phyloP scores from a whole-genome alignment of 2,329 filamentous ascomycete species.

The Apiospora arundinis region DNA sequence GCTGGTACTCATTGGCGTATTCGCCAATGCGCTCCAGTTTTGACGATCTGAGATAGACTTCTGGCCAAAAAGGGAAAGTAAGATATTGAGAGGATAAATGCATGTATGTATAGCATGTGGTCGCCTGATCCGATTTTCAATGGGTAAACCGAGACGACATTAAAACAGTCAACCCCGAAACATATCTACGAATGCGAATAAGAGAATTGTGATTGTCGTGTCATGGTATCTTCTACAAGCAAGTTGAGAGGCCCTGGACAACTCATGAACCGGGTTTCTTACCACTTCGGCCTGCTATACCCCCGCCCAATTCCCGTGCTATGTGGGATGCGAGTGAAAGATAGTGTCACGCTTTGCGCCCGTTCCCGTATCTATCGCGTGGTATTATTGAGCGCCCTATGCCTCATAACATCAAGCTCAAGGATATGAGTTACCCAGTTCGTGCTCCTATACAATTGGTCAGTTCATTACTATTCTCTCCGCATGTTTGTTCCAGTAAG shows the following conservation, averaged over 20 bases:
- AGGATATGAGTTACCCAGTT: constrained; percentile 67
- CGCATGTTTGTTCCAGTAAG: background rate
- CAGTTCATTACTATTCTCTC: background rate
- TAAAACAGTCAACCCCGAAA: background rate
- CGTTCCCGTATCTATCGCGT: background rate
- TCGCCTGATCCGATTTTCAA: background rate
- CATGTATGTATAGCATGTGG: background rate
- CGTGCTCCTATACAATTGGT: constrained; percentile 61
- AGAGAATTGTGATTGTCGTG: background rate
- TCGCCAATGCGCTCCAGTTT: background rate
- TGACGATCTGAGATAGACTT: background rate
- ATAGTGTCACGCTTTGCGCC: background rate
- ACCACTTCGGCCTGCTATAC: background rate
- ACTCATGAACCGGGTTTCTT: background rate
- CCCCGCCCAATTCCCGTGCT: background rate
- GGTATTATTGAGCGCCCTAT: background rate
- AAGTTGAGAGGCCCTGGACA: background rate
- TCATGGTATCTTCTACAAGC: background rate
- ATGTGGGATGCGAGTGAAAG: background rate
- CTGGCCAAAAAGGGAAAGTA: background rate
- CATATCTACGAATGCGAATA: background rate
- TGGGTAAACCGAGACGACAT: background rate
- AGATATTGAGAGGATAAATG: background rate
- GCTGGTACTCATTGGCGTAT: background rate
- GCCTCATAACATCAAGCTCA: constrained; percentile 30